phyloP scores from a whole-genome alignment of 1,284 basidiomycete species.

The Meira miltonrushii region DNA sequence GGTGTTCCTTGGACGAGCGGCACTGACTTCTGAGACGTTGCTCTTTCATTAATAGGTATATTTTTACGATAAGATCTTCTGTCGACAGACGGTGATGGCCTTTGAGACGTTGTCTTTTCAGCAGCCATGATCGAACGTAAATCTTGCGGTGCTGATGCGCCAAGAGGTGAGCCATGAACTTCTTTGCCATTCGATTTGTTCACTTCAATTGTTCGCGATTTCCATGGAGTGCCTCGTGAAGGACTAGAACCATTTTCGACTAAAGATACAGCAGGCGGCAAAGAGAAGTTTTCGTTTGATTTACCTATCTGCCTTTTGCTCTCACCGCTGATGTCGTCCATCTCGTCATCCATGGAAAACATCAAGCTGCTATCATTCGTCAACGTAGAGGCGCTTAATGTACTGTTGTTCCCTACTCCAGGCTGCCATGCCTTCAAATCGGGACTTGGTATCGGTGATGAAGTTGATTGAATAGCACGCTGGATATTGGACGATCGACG shows the following conservation, averaged over 20 bases:
- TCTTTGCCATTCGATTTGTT: constrained; percentile 48
- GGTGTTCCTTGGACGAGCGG: no score
- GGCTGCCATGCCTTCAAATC: constrained; percentile 18
- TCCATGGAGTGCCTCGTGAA: constrained; percentile 54
- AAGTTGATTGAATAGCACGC: constrained; percentile 23
- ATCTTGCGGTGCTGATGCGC: constrained; percentile 55
- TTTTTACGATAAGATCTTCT: no score
- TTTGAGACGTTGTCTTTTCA: constrained; percentile 18
- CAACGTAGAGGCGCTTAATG: background rate
- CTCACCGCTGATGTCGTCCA: constrained; percentile 20
- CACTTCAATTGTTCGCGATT: constrained; percentile 53
- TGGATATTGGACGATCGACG: background rate
- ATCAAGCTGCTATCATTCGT: constrained; percentile 57
- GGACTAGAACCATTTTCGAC: background rate
- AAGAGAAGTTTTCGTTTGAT: background rate
- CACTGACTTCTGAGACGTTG: no score
- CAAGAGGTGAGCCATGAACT: constrained; percentile 37
- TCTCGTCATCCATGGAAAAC: constrained; percentile 65
- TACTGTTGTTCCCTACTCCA: constrained; percentile 7
- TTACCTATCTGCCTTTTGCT: background rate
- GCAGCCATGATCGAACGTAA: constrained; percentile 79
- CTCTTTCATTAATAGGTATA: no score
- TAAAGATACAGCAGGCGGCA: background rate
- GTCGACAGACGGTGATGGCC: no score
- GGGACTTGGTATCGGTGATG: constrained; percentile 20